phyloP scores from a whole-genome alignment of 345 rosid species.

The Murraya paniculata region DNA sequence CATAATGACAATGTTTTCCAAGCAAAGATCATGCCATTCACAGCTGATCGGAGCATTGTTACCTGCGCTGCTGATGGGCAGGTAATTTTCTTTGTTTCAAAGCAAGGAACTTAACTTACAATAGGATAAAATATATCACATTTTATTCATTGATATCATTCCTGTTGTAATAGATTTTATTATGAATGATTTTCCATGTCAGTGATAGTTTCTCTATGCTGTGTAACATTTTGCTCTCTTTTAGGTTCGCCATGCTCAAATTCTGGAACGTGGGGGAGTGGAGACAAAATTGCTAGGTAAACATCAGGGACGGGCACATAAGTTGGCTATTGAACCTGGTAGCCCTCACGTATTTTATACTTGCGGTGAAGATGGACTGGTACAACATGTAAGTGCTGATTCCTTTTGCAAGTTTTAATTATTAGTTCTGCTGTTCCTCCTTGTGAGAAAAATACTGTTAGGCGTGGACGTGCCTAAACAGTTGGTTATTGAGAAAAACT shows the following conservation, averaged over 20 bases:
- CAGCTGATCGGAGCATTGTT: slow-evolving; percentile 77
- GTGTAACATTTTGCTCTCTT: neutral
- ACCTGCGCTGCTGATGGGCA: slow-evolving; percentile 94
- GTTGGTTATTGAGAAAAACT: neutral
- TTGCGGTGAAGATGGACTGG: slow-evolving; percentile 93
- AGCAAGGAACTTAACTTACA: neutral
- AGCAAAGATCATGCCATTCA: slow-evolving; percentile 76
- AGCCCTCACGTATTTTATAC: slow-evolving; percentile 77
- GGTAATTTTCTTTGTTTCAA: slow-evolving; percentile 35
- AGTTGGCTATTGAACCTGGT: slow-evolving; percentile 86
- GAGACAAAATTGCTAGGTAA: slow-evolving; percentile 50
- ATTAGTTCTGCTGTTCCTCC: neutral
- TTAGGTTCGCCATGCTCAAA: slow-evolving; percentile 76
- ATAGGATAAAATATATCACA: neutral
- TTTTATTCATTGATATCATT: neutral
- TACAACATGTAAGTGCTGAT: slow-evolving; percentile 70
- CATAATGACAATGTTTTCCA: slow-evolving; percentile 77
- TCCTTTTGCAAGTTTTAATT: slow-evolving; percentile 1
- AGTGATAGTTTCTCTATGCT: slow-evolving; percentile 1
- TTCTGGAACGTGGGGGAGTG: slow-evolving; percentile 62
- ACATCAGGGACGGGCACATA: slow-evolving; percentile 74
- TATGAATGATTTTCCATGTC: neutral
- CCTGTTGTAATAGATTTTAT: neutral
- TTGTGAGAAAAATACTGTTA: neutral
- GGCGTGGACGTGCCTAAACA: neutral